These are phyloP conservation scores for Pyrenophora graminea DNA, from an alignment of 2,329 filamentous ascomycete genomes.

Conservation along the genomic window DNA sequence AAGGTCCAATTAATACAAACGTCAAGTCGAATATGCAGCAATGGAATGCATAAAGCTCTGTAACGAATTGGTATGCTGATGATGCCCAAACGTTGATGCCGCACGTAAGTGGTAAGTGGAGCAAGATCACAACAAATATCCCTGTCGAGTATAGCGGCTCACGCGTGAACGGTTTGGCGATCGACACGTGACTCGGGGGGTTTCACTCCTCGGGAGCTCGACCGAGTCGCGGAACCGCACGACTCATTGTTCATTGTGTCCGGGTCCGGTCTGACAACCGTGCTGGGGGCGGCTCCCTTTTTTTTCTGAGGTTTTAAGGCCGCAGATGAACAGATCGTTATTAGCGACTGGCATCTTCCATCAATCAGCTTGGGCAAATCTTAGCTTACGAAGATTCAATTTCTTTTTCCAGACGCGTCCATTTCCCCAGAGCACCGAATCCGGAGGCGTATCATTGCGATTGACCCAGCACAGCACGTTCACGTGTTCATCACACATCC, in stretches of 20 bases:
- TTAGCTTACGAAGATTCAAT: neutral
- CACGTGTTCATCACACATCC: slow-evolving; percentile 3
- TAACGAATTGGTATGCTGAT: slow-evolving; percentile 16
- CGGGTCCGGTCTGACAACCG: slow-evolving; percentile 7
- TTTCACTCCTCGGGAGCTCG: slow-evolving; percentile 14
- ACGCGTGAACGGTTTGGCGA: slow-evolving; percentile 11
- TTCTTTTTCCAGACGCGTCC: slow-evolving; percentile 4
- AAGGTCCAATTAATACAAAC: slow-evolving; percentile 1
- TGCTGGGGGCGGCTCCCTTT: slow-evolving; percentile 5
- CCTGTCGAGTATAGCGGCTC: slow-evolving; percentile 16
- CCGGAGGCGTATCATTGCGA: neutral
- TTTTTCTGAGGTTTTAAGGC: neutral
- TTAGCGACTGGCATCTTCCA: neutral
- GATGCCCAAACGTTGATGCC: slow-evolving; percentile 25
- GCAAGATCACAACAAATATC: slow-evolving; percentile 27
- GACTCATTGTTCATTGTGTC: slow-evolving; percentile 1
- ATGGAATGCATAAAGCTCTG: slow-evolving; percentile 18
- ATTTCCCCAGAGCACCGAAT: neutral
- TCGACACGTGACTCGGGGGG: slow-evolving; percentile 16
- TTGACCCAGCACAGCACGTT: slow-evolving; percentile 1
- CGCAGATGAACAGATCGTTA: slow-evolving; percentile 2
- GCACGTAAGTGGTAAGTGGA: slow-evolving; percentile 14
- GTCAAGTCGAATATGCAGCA: slow-evolving; percentile 14
- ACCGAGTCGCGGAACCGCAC: slow-evolving; percentile 7
- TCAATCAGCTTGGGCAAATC: neutral